A percentile compares a stretch with the other conserved stretches of the same genome.
Evolutionary conservation across 768 basidiomycete species (phyloP).

Genomic region (Hysterangium stoloniferum): DNA sequence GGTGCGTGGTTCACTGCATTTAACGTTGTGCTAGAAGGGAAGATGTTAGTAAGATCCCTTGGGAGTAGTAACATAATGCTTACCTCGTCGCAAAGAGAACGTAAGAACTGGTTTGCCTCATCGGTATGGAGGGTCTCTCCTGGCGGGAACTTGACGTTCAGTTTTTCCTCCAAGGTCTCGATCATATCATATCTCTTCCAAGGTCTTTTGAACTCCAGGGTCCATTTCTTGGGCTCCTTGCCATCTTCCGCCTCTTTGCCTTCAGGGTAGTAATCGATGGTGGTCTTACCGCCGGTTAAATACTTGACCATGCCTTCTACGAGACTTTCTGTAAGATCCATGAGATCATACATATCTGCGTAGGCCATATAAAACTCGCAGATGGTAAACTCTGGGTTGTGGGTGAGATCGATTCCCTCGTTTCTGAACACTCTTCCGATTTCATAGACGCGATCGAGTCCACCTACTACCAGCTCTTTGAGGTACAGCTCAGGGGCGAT

Average conservation of each 20-base stretch:
- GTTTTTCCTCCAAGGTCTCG: slow-evolving; percentile 88
- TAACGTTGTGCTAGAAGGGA: slow-evolving; percentile 73
- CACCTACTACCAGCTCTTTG: slow-evolving; percentile 95
- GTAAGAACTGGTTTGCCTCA: slow-evolving; percentile 83
- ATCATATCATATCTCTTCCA: slow-evolving; percentile 99
- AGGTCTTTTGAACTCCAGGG: slow-evolving; percentile 83
- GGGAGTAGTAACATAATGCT: slow-evolving; percentile 4
- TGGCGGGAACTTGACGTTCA: slow-evolving; percentile 85
- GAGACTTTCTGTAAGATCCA: slow-evolving; percentile 93
- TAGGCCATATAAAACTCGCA: slow-evolving; percentile 99
- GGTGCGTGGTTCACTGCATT: slow-evolving; percentile 93
- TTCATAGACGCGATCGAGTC: slow-evolving; percentile 96
- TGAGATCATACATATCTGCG: slow-evolving; percentile 96
- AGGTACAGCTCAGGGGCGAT: slow-evolving; percentile 97
- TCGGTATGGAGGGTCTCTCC: slow-evolving; percentile 84
- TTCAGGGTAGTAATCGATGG: slow-evolving; percentile 83
- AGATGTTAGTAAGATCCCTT: slow-evolving; percentile 3
- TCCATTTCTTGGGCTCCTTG: slow-evolving; percentile 44
- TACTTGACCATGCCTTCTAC: slow-evolving; percentile 87
- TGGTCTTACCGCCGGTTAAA: slow-evolving; percentile 73
- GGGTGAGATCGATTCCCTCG: slow-evolving; percentile 97
- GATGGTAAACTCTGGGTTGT: slow-evolving; percentile 98
- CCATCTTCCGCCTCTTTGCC: slow-evolving; percentile 66
- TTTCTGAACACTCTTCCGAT: slow-evolving; percentile 98
- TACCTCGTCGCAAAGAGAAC: slow-evolving; percentile 80